These are phyloP conservation scores for Salicornia ramosissima DNA, from an alignment of 148 eudicot species.

Conservation along the genomic window DNA sequence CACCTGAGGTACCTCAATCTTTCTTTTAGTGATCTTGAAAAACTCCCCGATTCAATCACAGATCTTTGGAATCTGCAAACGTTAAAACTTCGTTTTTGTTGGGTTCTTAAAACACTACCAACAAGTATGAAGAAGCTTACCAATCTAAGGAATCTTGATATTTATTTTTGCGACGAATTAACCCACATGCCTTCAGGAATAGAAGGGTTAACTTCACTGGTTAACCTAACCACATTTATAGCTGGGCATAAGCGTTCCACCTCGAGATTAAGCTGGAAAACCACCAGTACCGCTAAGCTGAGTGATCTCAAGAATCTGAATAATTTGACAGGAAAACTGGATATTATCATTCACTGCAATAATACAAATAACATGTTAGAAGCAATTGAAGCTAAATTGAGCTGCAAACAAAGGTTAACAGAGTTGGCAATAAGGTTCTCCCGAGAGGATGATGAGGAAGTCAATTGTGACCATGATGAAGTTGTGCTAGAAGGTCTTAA, in stretches of 20 bases:
- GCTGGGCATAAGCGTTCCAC: neutral
- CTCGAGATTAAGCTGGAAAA: neutral
- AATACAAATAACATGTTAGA: neutral
- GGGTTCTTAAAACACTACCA: constrained; percentile 2
- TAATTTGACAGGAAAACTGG: constrained; percentile 12
- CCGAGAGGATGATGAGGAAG: neutral
- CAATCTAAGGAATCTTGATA: constrained; percentile 12
- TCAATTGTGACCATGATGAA: neutral
- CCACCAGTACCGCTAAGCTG: neutral
- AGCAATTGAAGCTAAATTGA: constrained; percentile 8
- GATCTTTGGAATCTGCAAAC: constrained; percentile 42
- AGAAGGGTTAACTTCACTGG: constrained; percentile 8
- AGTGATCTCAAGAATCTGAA: constrained; percentile 11
- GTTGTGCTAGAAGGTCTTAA: constrained; percentile 22
- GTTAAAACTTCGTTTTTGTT: neutral
- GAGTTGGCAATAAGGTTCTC: neutral
- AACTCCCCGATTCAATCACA: constrained; percentile 24
- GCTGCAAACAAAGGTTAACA: neutral
- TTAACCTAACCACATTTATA: neutral
- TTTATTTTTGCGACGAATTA: neutral
- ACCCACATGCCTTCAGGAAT: constrained; percentile 13
- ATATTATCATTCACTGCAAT: neutral
- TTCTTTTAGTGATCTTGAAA: neutral
- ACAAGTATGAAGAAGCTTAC: neutral
- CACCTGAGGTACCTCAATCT: constrained; percentile 29